Evolutionary conservation across 2,329 filamentous ascomycete species (phyloP).

Genomic region (Trichoderma afroharzianum): DNA sequence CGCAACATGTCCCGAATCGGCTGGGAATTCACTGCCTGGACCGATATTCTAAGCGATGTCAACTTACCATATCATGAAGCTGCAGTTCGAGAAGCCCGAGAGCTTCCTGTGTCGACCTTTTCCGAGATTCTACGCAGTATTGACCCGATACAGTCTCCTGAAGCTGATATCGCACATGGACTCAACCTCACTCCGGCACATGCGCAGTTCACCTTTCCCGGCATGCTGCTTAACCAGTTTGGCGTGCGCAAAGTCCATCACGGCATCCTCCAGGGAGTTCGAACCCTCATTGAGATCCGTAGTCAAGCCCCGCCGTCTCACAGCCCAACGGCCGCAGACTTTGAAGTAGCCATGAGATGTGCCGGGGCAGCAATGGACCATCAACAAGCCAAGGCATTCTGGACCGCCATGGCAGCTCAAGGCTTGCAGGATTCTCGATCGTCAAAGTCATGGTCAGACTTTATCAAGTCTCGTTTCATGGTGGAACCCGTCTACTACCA

Average conservation of each 20-base stretch:
- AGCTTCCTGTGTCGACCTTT: constrained; percentile 54
- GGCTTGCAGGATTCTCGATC: constrained; percentile 31
- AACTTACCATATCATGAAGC: constrained; percentile 22
- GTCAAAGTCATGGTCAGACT: constrained; percentile 41
- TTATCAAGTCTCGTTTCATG: constrained; percentile 45
- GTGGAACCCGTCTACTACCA: constrained; percentile 45
- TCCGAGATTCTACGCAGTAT: constrained; percentile 61
- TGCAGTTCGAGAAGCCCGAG: constrained; percentile 31
- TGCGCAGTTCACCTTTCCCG: constrained; percentile 37
- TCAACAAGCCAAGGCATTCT: constrained; percentile 33
- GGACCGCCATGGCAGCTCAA: constrained; percentile 30
- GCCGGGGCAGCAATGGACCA: constrained; percentile 44
- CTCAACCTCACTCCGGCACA: constrained; percentile 39
- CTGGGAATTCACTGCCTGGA: constrained; percentile 29
- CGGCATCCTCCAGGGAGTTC: constrained; percentile 34
- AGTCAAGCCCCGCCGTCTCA: constrained; percentile 21
- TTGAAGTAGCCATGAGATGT: constrained; percentile 42
- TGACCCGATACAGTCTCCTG: constrained; percentile 51
- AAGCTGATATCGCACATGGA: constrained; percentile 47
- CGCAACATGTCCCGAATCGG: constrained; percentile 25
- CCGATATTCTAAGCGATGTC: constrained; percentile 22
- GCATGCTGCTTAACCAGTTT: constrained; percentile 38
- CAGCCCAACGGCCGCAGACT: constrained; percentile 39
- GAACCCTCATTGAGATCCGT: constrained; percentile 35
- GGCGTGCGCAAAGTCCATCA: constrained; percentile 44